phyloP scores from a whole-genome alignment of 305 asterid genomes.

The Lippia alba region DNA sequence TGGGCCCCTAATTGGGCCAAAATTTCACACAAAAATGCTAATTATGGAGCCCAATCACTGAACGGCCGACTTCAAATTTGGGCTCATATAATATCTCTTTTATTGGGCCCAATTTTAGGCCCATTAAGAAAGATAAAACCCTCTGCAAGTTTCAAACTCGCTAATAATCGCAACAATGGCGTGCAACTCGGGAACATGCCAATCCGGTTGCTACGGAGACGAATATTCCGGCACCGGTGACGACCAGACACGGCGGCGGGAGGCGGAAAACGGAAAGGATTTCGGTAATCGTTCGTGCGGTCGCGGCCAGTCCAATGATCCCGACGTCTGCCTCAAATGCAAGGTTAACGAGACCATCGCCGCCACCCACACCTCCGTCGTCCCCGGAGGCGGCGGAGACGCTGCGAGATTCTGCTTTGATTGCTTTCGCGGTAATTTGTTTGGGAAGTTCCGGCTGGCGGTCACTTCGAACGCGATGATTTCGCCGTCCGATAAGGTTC shows the following conservation, averaged over 20 bases:
- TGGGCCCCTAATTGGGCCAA: too few species aligned
- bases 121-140: constrained; percentile 30
- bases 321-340: constrained; percentile 68
- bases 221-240: constrained; percentile 40
- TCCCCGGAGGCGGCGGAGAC: constrained; percentile 44
- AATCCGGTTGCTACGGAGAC: constrained; percentile 73
- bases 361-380: constrained; percentile 42
- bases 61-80: too few species aligned
- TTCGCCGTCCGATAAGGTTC: constrained; percentile 81
- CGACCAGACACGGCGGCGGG: constrained; percentile 21
- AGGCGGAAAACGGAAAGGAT: constrained; percentile 23
- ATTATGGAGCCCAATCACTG: too few species aligned
- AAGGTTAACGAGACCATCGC: constrained; percentile 61
- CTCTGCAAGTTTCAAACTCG: not conserved
- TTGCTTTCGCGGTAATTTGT: constrained; percentile 77
- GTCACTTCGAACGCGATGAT: constrained; percentile 86
- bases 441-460: constrained; percentile 80
- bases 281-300: constrained; percentile 33
- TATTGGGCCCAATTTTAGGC: not conserved
- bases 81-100: not conserved
- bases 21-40: too few species aligned
- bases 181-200: constrained; percentile 63
- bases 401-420: constrained; percentile 64
- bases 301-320: constrained; percentile 33
- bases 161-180: constrained; percentile 50